Conservation (phyloP, 2,329 filamentous ascomycete species). For the Fusarium pseudoanthophilum region DNA sequence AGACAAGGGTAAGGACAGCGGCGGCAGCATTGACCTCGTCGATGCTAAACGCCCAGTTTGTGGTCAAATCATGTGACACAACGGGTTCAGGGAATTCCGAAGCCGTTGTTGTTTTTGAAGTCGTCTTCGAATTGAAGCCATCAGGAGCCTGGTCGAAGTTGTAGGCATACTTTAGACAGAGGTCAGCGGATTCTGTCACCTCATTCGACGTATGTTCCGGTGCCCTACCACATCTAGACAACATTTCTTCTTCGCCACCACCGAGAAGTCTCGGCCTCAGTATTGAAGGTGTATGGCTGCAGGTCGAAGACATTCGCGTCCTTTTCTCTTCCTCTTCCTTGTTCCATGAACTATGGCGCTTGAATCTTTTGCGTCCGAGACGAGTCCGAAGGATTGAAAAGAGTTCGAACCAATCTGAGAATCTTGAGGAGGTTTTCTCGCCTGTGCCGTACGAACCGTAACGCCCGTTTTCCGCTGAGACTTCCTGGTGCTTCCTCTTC, state of each 20-base stretch:
- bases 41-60: background rate
- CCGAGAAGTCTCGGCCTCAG: background rate
- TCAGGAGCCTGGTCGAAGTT: background rate
- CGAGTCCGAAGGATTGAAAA: background rate
- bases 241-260: background rate
- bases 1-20: constrained; percentile 3
- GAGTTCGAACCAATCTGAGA: background rate
- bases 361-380: background rate
- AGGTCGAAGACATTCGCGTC: background rate
- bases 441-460: background rate
- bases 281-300: background rate
- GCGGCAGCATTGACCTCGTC: constrained; percentile 6
- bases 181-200: background rate
- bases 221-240: background rate
- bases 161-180: background rate
- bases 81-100: background rate
- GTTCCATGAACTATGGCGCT: background rate
- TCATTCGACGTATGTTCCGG: background rate
- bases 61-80: background rate
- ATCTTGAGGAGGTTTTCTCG: background rate
- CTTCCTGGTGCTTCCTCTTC: background rate
- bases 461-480: background rate
- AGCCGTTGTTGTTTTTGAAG: background rate
- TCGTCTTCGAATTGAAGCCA: background rate
- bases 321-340: background rate